Evolutionary conservation across 75 land plant species (phyloP).

Genomic region (Cupressus sempervirens): DNA sequence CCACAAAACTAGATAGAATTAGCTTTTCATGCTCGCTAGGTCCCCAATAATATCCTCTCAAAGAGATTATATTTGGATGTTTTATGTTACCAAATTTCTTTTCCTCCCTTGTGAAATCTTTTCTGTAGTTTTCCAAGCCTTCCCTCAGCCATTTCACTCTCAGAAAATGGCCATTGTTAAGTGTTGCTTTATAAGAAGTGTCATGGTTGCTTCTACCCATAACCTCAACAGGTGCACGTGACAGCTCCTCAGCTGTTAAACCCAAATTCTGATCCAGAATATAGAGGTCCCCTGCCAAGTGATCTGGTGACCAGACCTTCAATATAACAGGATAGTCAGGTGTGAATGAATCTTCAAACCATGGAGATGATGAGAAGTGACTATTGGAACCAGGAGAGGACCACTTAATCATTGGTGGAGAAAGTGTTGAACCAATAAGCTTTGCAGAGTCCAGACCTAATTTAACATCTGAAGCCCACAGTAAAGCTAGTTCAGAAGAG

Average conservation of each 20-base stretch:
- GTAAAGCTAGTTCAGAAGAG: slow-evolving; percentile 11
- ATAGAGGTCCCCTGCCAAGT: slow-evolving; percentile 79
- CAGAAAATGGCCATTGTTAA: slow-evolving; percentile 85
- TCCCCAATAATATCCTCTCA: slow-evolving; percentile 98
- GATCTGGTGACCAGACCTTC: slow-evolving; percentile 86
- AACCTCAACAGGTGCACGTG: slow-evolving; percentile 96
- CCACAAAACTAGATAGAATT: slow-evolving; percentile 74
- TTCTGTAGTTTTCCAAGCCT: slow-evolving; percentile 88
- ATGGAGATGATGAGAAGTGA: slow-evolving; percentile 66
- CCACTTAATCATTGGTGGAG: slow-evolving; percentile 7
- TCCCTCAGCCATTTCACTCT: slow-evolving; percentile 98
- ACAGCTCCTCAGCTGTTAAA: slow-evolving; percentile 89
- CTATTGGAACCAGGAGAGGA: slow-evolving; percentile 55
- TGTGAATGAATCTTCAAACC: slow-evolving; percentile 42
- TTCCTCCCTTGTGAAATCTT: slow-evolving; percentile 87
- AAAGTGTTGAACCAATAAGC: slow-evolving; percentile 4
- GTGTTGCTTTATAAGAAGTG: slow-evolving; percentile 90
- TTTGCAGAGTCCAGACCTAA: slow-evolving; percentile 2
- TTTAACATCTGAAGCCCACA: slow-evolving; percentile 9
- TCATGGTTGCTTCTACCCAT: slow-evolving; percentile 98
- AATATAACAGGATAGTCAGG: slow-evolving; percentile 52
- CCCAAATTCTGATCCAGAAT: slow-evolving; percentile 76
- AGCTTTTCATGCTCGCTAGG: slow-evolving; percentile 99
- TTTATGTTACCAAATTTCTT: slow-evolving; percentile 81
- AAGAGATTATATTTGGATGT: slow-evolving; percentile 84